Conservation (phyloP, 176 grass and related monocot genomes). For the Musa acuminata region DNA sequence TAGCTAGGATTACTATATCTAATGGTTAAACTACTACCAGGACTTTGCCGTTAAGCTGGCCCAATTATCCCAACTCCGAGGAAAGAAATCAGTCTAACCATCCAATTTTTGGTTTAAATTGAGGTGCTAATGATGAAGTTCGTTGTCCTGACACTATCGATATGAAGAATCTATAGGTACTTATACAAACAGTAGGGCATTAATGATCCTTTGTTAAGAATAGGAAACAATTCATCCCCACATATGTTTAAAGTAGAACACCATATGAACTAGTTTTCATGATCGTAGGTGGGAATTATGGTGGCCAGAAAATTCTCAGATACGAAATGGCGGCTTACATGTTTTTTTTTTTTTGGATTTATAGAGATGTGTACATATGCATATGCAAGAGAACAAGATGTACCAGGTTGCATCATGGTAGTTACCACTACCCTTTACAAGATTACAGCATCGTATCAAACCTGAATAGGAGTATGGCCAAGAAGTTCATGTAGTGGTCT, state of each 20-base stretch:
- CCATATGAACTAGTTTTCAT: too few species aligned
- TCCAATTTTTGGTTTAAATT: too few species aligned
- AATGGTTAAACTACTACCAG: too few species aligned
- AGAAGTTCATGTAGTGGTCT: conserved; percentile 80
- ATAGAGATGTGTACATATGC: background rate
- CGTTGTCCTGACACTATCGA: too few species aligned
- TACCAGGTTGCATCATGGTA: background rate
- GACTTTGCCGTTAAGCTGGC: too few species aligned
- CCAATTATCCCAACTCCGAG: too few species aligned
- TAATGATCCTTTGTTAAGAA: background rate
- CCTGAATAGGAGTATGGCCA: conserved; percentile 84
- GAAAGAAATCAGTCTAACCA: too few species aligned
- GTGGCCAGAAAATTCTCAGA: background rate
- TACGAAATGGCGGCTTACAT: background rate
- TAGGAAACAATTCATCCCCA: background rate
- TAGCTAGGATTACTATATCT: too few species aligned
- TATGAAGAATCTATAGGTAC: too few species aligned
- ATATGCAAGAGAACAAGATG: background rate
- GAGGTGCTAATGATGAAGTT: too few species aligned
- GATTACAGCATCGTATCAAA: conserved; percentile 17
- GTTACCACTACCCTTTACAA: background rate
- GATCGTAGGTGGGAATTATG: too few species aligned
- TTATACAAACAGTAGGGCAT: background rate
- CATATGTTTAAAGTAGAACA: background rate
- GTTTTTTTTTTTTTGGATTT: background rate